Conservation (phyloP, 805 yeast species). For the Kluyveromyces aestuarii region DNA sequence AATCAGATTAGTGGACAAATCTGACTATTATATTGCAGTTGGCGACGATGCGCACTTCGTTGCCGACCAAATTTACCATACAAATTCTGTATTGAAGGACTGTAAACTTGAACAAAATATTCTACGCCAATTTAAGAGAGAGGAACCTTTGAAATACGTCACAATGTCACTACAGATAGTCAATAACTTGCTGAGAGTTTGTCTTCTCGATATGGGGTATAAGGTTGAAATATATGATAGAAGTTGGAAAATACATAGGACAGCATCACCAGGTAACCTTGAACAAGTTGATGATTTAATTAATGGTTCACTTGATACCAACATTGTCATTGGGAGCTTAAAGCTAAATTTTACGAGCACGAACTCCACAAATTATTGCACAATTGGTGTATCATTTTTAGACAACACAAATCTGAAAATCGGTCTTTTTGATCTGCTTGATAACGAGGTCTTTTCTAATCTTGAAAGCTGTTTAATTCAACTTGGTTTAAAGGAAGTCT, state of each 20-base stretch:
- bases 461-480: constrained; percentile 82
- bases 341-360: constrained; percentile 28
- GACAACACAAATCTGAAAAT: constrained; percentile 61
- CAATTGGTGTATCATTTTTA: constrained; percentile 70
- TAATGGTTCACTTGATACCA: constrained; percentile 35
- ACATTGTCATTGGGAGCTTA: constrained; percentile 43
- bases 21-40: constrained; percentile 71
- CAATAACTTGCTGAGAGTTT: constrained; percentile 50
- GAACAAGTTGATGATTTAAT: constrained; percentile 68
- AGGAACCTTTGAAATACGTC: constrained; percentile 38
- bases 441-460: constrained; percentile 80
- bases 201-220: constrained; percentile 60
- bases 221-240: constrained; percentile 76
- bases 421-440: constrained; percentile 72
- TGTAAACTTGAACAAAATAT: constrained; percentile 29
- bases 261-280: constrained; percentile 88
- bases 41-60: constrained; percentile 71
- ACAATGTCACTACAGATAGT: constrained; percentile 74
- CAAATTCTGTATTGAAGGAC: constrained; percentile 70
- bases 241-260: constrained; percentile 45
- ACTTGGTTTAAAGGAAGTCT: constrained; percentile 77
- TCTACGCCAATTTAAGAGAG: constrained; percentile 18
- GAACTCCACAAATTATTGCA: constrained; percentile 25
- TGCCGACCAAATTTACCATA: constrained; percentile 78
- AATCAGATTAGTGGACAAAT: constrained; percentile 69